Percentiles rank a stretch among this genome's conserved stretches.
phyloP scores from a whole-genome alignment of 352 stramenopile genomes.

The Thalassiosira allenii region DNA sequence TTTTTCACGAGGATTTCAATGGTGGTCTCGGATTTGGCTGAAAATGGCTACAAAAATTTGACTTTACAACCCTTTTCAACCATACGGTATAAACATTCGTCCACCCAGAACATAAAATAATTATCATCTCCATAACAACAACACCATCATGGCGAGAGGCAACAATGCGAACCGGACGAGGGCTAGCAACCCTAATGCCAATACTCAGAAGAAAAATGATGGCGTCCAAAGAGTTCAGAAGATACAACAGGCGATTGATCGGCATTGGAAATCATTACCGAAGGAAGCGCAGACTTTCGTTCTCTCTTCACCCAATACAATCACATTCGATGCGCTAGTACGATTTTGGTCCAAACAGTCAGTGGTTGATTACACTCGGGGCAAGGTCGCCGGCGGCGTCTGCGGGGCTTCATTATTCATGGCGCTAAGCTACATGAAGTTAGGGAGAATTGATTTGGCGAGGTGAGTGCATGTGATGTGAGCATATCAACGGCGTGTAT shows the following conservation, averaged over 20 bases:
- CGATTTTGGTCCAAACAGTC: constrained; percentile 21
- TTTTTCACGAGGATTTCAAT: no score
- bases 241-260: constrained; percentile 8
- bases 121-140: no score
- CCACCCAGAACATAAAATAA: no score
- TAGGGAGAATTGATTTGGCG: constrained; percentile 23
- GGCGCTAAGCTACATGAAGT: constrained; percentile 23
- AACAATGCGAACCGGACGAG: background rate
- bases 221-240: background rate
- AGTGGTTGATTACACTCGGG: constrained; percentile 11
- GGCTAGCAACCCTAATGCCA: background rate
- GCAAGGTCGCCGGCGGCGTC: constrained; percentile 19
- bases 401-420: constrained; percentile 1
- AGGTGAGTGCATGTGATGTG: no score
- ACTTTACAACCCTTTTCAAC: no score
- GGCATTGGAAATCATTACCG: constrained; percentile 5
- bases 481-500: no score
- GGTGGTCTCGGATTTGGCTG: no score
- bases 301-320: background rate
- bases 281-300: constrained; percentile 8
- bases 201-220: constrained; percentile 7
- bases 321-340: constrained; percentile 37
- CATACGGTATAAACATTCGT: no score
- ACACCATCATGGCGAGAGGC: constrained; percentile 1
- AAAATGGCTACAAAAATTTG: no score